A percentile compares a stretch with the other conserved stretches of the same genome.
Evolutionary conservation across 805 yeast genomes (phyloP).

Genomic region (Candida endomychidarum): DNA sequence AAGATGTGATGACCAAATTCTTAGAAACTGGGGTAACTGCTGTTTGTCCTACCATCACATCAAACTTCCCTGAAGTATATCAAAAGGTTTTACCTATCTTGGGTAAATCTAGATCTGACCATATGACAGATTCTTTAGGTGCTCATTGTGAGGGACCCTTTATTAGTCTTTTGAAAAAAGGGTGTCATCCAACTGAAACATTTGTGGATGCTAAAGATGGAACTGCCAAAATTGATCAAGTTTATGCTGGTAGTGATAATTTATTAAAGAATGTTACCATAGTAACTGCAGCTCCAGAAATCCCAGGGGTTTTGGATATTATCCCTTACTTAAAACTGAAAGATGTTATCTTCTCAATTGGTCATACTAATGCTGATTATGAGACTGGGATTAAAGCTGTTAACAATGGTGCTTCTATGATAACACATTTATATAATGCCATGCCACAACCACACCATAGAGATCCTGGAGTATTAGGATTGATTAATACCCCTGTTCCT

Average conservation of each 20-base stretch:
- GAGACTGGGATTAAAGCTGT: slow-evolving; percentile 44
- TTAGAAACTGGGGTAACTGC: slow-evolving; percentile 54
- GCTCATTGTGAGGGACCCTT: slow-evolving; percentile 65
- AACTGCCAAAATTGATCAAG: slow-evolving; percentile 24
- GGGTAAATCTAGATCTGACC: slow-evolving; percentile 28
- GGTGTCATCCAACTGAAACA: slow-evolving; percentile 51
- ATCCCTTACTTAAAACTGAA: slow-evolving; percentile 35
- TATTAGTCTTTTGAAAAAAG: slow-evolving; percentile 47
- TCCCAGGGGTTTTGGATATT: slow-evolving; percentile 44
- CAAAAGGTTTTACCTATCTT: slow-evolving; percentile 46
- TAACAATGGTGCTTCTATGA: slow-evolving; percentile 54
- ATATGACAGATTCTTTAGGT: slow-evolving; percentile 48
- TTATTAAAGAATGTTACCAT: slow-evolving; percentile 37
- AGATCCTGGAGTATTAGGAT: slow-evolving; percentile 56
- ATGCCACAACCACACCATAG: slow-evolving; percentile 64
- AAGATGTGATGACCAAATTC: slow-evolving; percentile 46
- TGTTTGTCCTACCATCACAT: slow-evolving; percentile 57
- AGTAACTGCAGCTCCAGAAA: slow-evolving; percentile 54
- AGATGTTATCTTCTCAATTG: slow-evolving; percentile 44
- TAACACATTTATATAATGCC: slow-evolving; percentile 61
- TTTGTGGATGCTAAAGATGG: slow-evolving; percentile 39
- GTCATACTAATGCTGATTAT: slow-evolving; percentile 47
- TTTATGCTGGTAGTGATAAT: slow-evolving; percentile 38
- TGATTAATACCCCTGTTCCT: slow-evolving; percentile 33
- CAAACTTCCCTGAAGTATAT: slow-evolving; percentile 51